phyloP scores from a whole-genome alignment of 2,329 filamentous ascomycete genomes.

The Emergomyces orientalis region DNA sequence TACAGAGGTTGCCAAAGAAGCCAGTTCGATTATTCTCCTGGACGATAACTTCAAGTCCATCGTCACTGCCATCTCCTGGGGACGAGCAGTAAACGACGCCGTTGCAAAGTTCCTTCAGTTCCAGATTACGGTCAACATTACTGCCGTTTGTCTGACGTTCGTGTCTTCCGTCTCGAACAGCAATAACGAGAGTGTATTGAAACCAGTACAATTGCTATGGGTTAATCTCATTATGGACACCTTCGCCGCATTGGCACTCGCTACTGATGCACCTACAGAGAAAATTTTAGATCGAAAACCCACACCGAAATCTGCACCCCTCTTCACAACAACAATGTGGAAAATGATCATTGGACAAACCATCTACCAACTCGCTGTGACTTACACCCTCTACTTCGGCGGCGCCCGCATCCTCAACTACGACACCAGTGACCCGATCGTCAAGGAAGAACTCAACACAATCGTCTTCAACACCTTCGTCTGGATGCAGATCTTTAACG shows the following conservation, averaged over 20 bases:
- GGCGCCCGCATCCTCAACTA: conserved; percentile 53
- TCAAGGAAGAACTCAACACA: conserved; percentile 53
- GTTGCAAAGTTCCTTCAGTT: conserved; percentile 59
- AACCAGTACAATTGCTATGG: conserved; percentile 86
- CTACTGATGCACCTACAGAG: conserved; percentile 79
- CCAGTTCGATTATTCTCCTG: conserved; percentile 58
- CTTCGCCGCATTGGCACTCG: conserved; percentile 77
- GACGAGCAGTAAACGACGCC: conserved; percentile 58
- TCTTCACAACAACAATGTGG: conserved; percentile 92
- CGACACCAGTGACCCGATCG: conserved; percentile 38
- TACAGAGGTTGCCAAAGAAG: conserved; percentile 59
- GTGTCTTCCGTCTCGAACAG: conserved; percentile 68
- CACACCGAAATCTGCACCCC: conserved; percentile 60
- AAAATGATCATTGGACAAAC: conserved; percentile 97
- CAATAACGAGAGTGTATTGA: conserved; percentile 65
- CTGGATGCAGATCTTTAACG: conserved; percentile 99
- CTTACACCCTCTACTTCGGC: conserved; percentile 76
- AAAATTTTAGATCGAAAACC: conserved; percentile 73
- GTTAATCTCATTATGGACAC: conserved; percentile 98
- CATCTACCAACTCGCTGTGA: conserved; percentile 71
- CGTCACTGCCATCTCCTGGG: conserved; percentile 59
- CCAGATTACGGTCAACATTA: conserved; percentile 75
- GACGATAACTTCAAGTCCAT: conserved; percentile 59
- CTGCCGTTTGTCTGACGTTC: conserved; percentile 78
- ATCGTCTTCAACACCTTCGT: conserved; percentile 97